Evolutionary conservation across 1,284 basidiomycete genomes (phyloP), one percentile per base, ranked within the genome.

Genomic region (Leccinum variabile): DNA sequence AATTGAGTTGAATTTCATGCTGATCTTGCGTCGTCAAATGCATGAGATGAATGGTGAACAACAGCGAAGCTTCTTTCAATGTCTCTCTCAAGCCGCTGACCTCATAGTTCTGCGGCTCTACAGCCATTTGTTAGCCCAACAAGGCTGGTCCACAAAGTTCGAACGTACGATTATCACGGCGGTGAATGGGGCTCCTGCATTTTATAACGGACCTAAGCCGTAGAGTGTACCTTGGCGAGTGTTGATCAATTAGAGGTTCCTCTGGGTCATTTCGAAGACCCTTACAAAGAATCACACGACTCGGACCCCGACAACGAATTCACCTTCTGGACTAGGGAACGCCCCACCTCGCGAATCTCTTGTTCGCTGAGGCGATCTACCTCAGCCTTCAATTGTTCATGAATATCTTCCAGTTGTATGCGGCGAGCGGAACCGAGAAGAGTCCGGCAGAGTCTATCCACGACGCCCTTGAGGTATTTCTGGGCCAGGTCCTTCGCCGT

Each of bases 1-100:
- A n/a, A 66, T 83, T 68, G 1, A 81, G 67, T 62, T 80, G 80
- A 58, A 83, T 66, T 0, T 70, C 69, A 2, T 85, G 80, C 13
- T 72, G 74, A 61, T 85, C 79, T 25, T 80, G 76, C 3, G 75
- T 67, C 0, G 77, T 77, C 18, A 86, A 64, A 18, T 77, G 69
- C 54, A 85, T 65, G 1, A 68, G 63, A 60, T 78, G 72, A 14
- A 84, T 66, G 1, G 71, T 76, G 61, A 80, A 81, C 57, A 71
- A 57, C 13, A 78, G 37, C 1, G 64, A 61, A 13, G 79, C 69
- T 4, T 72, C 72, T 14, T 68, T 59, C 46, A 60, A 61, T 0
- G 57, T 68, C 32, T 70, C 68, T 33, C 55, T 61, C 7, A 14
- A 30, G 11, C 75, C 74, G 9, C 60, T 57, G 10, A 75, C 35